A percentile compares a stretch with the other conserved stretches of the same genome.
Evolutionary conservation across 179 eudicot species (phyloP).

Genomic region (Pouteria campechiana): DNA sequence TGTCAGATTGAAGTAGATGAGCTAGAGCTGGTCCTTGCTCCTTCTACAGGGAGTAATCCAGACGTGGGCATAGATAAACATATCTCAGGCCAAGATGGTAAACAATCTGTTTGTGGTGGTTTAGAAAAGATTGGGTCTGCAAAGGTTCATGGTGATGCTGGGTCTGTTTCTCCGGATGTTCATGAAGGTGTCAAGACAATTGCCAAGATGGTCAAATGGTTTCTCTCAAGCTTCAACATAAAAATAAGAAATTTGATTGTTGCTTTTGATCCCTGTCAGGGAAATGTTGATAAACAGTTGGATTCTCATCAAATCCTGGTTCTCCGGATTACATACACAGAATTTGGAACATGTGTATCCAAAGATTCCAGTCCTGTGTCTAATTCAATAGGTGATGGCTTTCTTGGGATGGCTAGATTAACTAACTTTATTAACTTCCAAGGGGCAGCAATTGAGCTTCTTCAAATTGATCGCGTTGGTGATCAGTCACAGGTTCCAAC

Average conservation of each 20-base stretch:
- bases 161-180: slow-evolving; percentile 34
- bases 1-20: slow-evolving; percentile 73
- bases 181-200: slow-evolving; percentile 94
- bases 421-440: slow-evolving; percentile 65
- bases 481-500: slow-evolving; percentile 17
- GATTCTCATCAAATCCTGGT: slow-evolving; percentile 44
- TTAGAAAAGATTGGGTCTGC: slow-evolving; percentile 25
- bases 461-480: slow-evolving; percentile 33
- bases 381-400: slow-evolving; percentile 18
- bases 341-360: slow-evolving; percentile 66
- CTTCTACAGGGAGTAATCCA: slow-evolving; percentile 8
- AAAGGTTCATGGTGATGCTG: slow-evolving; percentile 6
- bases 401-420: slow-evolving; percentile 49
- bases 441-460: slow-evolving; percentile 74
- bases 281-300: slow-evolving; percentile 13
- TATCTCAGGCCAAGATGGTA: slow-evolving; percentile 12
- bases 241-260: slow-evolving; percentile 56
- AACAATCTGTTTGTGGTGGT: slow-evolving; percentile 6
- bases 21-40: slow-evolving; percentile 72
- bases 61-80: slow-evolving; percentile 15
- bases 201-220: slow-evolving; percentile 86
- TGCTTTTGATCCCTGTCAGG: slow-evolving; percentile 54
- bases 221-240: slow-evolving; percentile 81
- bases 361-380: slow-evolving; percentile 21
- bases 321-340: slow-evolving; percentile 56